Percentiles rank a stretch among this genome's conserved stretches.
These are phyloP conservation scores for Coniochaeta ligniaria DNA, from an alignment of 2,329 filamentous ascomycete genomes.

Conservation along the genomic window DNA sequence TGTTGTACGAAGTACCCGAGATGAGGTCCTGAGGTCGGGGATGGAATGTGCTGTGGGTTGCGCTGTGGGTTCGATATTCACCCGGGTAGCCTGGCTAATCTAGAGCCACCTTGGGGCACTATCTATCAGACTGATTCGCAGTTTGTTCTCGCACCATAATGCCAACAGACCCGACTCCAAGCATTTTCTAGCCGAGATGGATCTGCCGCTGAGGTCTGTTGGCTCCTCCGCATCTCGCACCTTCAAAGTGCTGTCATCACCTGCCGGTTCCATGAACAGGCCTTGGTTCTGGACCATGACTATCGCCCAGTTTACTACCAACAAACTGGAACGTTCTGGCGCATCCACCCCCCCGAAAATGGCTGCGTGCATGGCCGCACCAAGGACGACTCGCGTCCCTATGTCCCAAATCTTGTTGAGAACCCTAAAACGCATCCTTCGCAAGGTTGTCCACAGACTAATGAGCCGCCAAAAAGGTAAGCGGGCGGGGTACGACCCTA, in stretches of 20 bases:
- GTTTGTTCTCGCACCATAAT: neutral
- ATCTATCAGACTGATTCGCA: neutral
- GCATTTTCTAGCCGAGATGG: neutral
- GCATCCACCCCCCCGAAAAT: conserved; percentile 8
- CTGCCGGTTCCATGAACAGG: neutral
- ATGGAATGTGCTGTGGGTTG: neutral
- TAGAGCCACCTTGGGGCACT: neutral
- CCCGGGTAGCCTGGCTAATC: neutral
- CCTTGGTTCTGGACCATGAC: neutral
- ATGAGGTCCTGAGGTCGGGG: neutral
- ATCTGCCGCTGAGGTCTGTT: neutral
- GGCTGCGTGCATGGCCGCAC: conserved; percentile 10
- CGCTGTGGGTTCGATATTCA: neutral
- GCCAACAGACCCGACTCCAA: neutral
- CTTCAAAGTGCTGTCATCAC: neutral
- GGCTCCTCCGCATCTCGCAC: neutral
- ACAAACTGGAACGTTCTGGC: neutral
- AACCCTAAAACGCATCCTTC: neutral
- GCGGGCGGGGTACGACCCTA: neutral
- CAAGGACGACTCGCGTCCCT: neutral
- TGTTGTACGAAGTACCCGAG: neutral
- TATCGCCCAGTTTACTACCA: neutral
- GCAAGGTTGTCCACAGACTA: neutral
- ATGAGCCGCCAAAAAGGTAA: neutral
- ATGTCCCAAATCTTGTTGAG: neutral